phyloP scores from a whole-genome alignment of 2,329 filamentous ascomycete species.

The Trichoderma sp. region DNA sequence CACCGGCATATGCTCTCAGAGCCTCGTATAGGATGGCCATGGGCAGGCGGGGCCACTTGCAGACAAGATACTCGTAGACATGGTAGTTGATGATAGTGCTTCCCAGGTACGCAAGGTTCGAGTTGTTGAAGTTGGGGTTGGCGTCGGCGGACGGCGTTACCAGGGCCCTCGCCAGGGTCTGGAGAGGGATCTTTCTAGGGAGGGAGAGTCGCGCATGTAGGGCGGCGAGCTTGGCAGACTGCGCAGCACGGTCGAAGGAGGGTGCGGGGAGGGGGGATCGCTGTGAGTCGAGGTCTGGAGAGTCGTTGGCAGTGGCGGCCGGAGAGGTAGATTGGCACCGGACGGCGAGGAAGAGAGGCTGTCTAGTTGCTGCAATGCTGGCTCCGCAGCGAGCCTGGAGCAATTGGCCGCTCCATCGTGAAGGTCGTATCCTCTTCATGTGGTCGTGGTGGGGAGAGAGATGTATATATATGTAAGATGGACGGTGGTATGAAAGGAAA shows the following conservation, averaged over 20 bases:
- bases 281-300: slow-evolving; percentile 34
- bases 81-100: slow-evolving; percentile 85
- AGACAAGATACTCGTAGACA: slow-evolving; percentile 83
- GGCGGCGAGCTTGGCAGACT: slow-evolving; percentile 87
- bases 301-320: slow-evolving; percentile 34
- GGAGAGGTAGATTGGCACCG: slow-evolving; percentile 44
- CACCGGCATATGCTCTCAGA: slow-evolving; percentile 81
- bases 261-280: slow-evolving; percentile 67
- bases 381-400: slow-evolving; percentile 43
- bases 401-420: slow-evolving; percentile 49
- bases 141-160: slow-evolving; percentile 84
- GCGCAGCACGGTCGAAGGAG: slow-evolving; percentile 64
- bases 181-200: slow-evolving; percentile 77
- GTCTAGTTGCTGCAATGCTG: slow-evolving; percentile 34
- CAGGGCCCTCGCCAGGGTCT: slow-evolving; percentile 84
- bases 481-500: background rate
- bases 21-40: slow-evolving; percentile 85
- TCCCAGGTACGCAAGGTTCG: slow-evolving; percentile 78
- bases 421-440: slow-evolving; percentile 50
- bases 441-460: slow-evolving; percentile 26
- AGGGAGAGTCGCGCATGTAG: slow-evolving; percentile 88
- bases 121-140: slow-evolving; percentile 84
- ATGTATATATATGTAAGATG: background rate
- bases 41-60: slow-evolving; percentile 87
- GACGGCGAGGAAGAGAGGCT: slow-evolving; percentile 34